Conservation (phyloP, 768 basidiomycete species). For the Panellus pusillus region DNA sequence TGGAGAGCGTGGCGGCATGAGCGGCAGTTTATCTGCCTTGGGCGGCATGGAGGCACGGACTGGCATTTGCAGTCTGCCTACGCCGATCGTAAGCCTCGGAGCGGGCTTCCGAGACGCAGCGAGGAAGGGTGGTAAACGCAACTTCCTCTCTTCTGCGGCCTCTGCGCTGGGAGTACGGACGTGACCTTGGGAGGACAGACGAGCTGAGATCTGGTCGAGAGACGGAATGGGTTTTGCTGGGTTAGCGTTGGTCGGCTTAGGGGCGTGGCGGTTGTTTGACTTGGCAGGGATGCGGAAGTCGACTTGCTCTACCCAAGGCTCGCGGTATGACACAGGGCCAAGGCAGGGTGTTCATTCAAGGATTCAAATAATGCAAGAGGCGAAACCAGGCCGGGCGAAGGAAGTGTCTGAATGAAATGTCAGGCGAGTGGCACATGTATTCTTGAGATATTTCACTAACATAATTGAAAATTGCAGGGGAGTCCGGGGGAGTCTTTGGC, state of each 20-base stretch:
- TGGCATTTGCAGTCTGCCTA: conserved; percentile 47
- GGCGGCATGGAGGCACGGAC: conserved; percentile 31
- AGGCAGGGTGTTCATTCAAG: conserved; percentile 35
- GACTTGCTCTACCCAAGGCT: conserved; percentile 67
- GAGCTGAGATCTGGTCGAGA: conserved; percentile 75
- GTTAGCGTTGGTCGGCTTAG: conserved; percentile 11
- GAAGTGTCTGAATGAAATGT: conserved; percentile 41
- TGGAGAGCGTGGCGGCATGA: conserved; percentile 35
- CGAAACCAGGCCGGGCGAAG: conserved; percentile 65
- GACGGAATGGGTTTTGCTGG: conserved; percentile 51
- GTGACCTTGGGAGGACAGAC: conserved; percentile 44
- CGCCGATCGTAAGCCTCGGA: conserved; percentile 31
- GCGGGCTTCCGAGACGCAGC: conserved; percentile 18
- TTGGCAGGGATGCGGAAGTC: conserved; percentile 51
- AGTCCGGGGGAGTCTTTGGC: conserved; percentile 69
- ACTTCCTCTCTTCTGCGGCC: conserved; percentile 17
- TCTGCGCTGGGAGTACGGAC: conserved; percentile 26
- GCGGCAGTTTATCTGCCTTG: conserved; percentile 27
- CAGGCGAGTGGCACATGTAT: neutral
- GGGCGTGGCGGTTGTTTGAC: conserved; percentile 18
- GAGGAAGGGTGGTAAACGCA: conserved; percentile 23
- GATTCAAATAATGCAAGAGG: conserved; percentile 61
- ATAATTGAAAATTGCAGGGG: conserved; percentile 68
- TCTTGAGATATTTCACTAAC: neutral
- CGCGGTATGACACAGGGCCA: conserved; percentile 25